Conservation (phyloP, 352 stramenopile genomes). For the Phytophthora agathidicida region DNA sequence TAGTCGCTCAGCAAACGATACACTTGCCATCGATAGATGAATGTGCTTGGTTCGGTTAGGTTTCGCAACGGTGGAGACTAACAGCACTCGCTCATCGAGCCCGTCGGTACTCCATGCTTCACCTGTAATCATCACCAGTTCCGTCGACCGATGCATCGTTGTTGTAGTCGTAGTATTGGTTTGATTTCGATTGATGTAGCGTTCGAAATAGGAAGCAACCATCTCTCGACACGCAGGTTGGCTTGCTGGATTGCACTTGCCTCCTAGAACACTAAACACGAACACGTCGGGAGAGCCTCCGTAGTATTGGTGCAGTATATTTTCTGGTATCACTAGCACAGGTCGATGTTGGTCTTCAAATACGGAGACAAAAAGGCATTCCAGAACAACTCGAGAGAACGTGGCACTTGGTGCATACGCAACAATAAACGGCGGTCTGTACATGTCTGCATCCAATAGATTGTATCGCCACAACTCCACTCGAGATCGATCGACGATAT, state of each 20-base stretch:
- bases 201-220: background rate
- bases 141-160: too few species aligned
- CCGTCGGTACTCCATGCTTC: conserved; percentile 28
- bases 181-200: background rate
- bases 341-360: conserved; percentile 16
- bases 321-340: conserved; percentile 27
- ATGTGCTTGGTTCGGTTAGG: conserved; percentile 17
- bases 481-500: too few species aligned
- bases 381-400: conserved; percentile 9
- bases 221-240: background rate
- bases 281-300: conserved; percentile 1
- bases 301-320: background rate
- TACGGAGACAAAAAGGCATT: conserved; percentile 35
- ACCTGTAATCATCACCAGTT: conserved; percentile 32
- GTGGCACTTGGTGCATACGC: conserved; percentile 10
- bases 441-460: background rate
- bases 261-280: background rate
- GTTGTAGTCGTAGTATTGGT: too few species aligned
- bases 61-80: conserved; percentile 27
- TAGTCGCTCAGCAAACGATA: conserved; percentile 39
- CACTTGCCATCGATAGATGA: conserved; percentile 35
- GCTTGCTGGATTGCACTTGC: too few species aligned
- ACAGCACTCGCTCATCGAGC: conserved; percentile 30
- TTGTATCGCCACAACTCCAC: too few species aligned
- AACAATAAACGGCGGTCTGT: conserved; percentile 5